A percentile compares a stretch with the other conserved stretches of the same genome.
These are phyloP conservation scores for Basipetospora chlamydospora DNA, from an alignment of 2,329 filamentous ascomycete genomes.

Conservation along the genomic window DNA sequence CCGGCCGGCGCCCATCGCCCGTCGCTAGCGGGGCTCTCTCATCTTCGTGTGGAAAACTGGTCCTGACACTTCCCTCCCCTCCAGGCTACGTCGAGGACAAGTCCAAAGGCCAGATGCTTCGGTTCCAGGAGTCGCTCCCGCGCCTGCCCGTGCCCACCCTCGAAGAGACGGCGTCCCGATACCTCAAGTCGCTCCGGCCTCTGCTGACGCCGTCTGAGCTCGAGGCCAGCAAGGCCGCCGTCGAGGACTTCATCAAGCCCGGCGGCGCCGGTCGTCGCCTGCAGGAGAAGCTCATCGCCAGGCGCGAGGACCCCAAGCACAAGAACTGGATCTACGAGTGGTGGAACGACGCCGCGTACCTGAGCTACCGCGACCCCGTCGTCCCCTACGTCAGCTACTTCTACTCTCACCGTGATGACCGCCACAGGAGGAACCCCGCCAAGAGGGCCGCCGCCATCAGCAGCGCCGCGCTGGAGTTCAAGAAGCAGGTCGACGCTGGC, in stretches of 20 bases:
- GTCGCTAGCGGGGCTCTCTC: not conserved
- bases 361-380: conserved; percentile 85
- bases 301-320: conserved; percentile 61
- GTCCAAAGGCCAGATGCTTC: conserved; percentile 66
- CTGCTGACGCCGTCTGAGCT: conserved; percentile 56
- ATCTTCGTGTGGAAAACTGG: not conserved
- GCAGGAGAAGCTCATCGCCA: conserved; percentile 74
- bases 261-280: conserved; percentile 69
- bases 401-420: conserved; percentile 94
- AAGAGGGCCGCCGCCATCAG: conserved; percentile 88
- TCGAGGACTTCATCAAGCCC: conserved; percentile 79
- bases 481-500: conserved; percentile 72
- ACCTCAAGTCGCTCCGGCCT: conserved; percentile 66
- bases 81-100: conserved; percentile 67
- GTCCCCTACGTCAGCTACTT: conserved; percentile 99
- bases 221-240: conserved; percentile 62
- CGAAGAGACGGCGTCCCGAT: conserved; percentile 66
- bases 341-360: conserved; percentile 95
- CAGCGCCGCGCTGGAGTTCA: conserved; percentile 79
- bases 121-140: conserved; percentile 76
- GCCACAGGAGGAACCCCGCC: conserved; percentile 69
- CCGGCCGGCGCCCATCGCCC: not conserved
- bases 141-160: conserved; percentile 66
- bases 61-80: conserved; percentile 5
- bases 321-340: conserved; percentile 96